Evolutionary conservation across 2,329 filamentous ascomycete species (phyloP), one percentile per base, ranked within the genome.

Genomic region (Tolypocladium inflatum): DNA sequence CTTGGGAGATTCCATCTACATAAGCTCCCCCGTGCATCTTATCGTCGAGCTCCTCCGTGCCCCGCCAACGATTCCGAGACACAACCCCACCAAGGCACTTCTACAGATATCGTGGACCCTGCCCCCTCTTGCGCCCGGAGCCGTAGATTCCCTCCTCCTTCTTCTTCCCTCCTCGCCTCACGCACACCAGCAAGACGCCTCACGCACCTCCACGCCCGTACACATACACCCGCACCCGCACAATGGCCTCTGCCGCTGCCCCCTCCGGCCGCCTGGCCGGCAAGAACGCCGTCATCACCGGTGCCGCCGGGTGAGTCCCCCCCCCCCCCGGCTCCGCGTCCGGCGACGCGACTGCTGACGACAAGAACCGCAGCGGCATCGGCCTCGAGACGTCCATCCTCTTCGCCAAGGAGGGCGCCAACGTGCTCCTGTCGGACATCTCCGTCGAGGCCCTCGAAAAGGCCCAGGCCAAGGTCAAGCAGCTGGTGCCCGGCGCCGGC

Each of bases 301-400:
- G 91, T 69, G 91, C 88, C 64, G 91, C 86, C 67, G 90, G 90
- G 90, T 95, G 82, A 74, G 85, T 76, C n/a, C 19, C 54, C 41
- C 39, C 23, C 33, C 54, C 41, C 11, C 11, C 6, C 41, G 7
- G 17, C 26, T n/a, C n/a, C 33, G 4, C 43, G 10, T 13, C n/a
- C n/a, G n/a, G 11, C 13, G 23, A 21, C 9, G 2, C 23, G 4
- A 21, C 4, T 48, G 54, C 62, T 61, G 43, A 66, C 57, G 8
- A 9, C 42, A 8, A 0, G 1, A 1, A 3, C 9, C 21, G 26
- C 68, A 92, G 92, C 68, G 92, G 92, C 68, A 97, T 97, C 68
- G 92, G 92, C 64, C 88, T 97, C 54, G 91, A 97, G 78, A 96
- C 92, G 2, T 84, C 83, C 58, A 92, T 97, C 65, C 88, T 96